Evolutionary conservation across 768 basidiomycete species (phyloP).

Genomic region (Lactifluus volemus): DNA sequence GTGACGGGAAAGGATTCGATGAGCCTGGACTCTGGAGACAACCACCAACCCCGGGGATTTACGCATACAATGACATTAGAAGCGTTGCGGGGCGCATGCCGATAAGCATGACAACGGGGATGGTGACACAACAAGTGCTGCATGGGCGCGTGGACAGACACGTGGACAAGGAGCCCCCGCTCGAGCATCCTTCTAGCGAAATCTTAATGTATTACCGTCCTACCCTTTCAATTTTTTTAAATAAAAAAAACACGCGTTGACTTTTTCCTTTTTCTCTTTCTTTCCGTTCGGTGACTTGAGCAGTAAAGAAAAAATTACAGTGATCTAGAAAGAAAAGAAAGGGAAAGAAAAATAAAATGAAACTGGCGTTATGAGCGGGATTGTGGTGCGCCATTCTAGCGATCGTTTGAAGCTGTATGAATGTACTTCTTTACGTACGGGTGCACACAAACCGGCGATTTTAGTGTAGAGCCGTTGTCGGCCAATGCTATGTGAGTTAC

Average conservation of each 20-base stretch:
- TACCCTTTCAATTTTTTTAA: too few relatives aligned
- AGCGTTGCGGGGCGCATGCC: background rate
- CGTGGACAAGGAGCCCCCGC: too few relatives aligned
- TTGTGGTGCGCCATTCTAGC: background rate
- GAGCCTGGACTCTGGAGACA: too few relatives aligned
- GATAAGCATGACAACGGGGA: background rate
- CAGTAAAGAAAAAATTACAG: background rate
- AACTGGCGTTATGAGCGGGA: background rate
- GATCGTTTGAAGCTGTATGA: background rate
- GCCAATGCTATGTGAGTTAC: too few relatives aligned
- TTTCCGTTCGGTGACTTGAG: background rate
- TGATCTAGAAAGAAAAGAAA: background rate
- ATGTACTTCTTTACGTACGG: background rate
- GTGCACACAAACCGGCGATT: background rate
- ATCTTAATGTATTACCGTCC: too few relatives aligned
- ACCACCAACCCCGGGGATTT: too few relatives aligned
- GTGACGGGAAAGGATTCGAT: too few relatives aligned
- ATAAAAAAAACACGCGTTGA: too few relatives aligned
- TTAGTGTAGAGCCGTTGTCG: background rate
- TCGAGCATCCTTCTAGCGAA: too few relatives aligned
- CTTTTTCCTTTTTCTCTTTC: too few relatives aligned
- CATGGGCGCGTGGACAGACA: background rate
- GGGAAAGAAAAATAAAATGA: too few relatives aligned
- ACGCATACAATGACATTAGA: background rate
- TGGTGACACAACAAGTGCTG: background rate